phyloP scores from a whole-genome alignment of 768 basidiomycete genomes.

The Boletus subparvulus region DNA sequence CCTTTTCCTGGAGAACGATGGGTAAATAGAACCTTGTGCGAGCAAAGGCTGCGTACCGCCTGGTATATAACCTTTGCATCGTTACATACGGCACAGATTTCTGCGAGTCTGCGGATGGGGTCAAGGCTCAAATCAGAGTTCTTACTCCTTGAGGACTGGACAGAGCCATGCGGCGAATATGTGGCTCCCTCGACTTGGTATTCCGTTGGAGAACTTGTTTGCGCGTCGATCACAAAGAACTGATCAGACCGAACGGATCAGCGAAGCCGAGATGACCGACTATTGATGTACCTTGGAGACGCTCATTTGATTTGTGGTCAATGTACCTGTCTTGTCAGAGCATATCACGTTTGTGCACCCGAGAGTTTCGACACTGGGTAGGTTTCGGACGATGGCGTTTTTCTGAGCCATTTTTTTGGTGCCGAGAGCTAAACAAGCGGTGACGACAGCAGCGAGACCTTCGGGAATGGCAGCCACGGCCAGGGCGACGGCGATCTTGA shows the following conservation, averaged over 20 bases:
- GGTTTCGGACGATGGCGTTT: constrained; percentile 94
- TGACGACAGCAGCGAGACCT: constrained; percentile 97
- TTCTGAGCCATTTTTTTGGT: constrained; percentile 99
- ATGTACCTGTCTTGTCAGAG: constrained; percentile 96
- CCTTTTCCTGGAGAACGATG: constrained; percentile 61
- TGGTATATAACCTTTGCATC: constrained; percentile 90
- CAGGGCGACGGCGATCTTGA: constrained; percentile 98
- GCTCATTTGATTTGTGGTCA: constrained; percentile 98
- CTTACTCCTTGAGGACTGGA: constrained; percentile 68
- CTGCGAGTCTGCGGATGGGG: constrained; percentile 80
- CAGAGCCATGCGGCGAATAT: constrained; percentile 79
- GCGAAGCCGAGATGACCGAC: background rate
- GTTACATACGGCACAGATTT: constrained; percentile 92
- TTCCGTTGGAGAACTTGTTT: constrained; percentile 52
- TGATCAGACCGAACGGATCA: constrained; percentile 30
- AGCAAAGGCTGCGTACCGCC: constrained; percentile 45
- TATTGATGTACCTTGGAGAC: constrained; percentile 64
- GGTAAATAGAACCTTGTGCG: background rate
- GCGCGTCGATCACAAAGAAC: constrained; percentile 73
- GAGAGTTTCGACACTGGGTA: constrained; percentile 95
- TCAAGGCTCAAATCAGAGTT: constrained; percentile 59
- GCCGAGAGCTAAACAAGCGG: constrained; percentile 92
- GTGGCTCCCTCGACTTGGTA: constrained; percentile 90
- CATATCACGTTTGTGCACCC: constrained; percentile 99
- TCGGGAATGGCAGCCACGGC: constrained; percentile 99